Conservation (phyloP, 352 stramenopile genomes). For the Phytophthora pini region DNA sequence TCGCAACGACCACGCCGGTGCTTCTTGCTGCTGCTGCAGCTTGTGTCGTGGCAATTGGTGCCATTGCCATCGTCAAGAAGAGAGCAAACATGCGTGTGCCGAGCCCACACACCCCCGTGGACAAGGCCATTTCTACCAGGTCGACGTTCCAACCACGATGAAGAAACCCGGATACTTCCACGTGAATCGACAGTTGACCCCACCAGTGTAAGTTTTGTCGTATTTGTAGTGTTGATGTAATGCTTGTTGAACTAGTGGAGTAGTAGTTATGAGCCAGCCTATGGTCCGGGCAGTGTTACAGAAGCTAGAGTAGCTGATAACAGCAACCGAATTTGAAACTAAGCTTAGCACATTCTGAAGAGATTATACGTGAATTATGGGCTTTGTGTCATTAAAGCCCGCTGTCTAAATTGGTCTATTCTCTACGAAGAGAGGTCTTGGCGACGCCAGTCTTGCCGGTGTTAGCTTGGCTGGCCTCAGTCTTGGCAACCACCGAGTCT, state of each 20-base stretch:
- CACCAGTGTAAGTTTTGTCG: slow-evolving; percentile 6
- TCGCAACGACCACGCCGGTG: slow-evolving; percentile 1
- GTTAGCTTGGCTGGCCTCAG: background rate
- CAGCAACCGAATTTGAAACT: too few relatives aligned
- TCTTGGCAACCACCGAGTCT: background rate
- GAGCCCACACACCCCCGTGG: slow-evolving; percentile 21
- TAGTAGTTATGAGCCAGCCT: slow-evolving; percentile 2
- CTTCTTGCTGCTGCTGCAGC: slow-evolving; percentile 15
- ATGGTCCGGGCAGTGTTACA: background rate
- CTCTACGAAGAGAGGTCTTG: slow-evolving; percentile 3
- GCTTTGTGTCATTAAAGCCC: too few relatives aligned
- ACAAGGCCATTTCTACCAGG: slow-evolving; percentile 30
- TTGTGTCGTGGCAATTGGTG: slow-evolving; percentile 23
- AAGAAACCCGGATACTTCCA: slow-evolving; percentile 21
- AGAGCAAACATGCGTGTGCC: slow-evolving; percentile 1
- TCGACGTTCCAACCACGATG: slow-evolving; percentile 10
- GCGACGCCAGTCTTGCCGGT: background rate
- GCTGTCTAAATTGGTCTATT: slow-evolving; percentile 3
- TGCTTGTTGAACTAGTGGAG: background rate
- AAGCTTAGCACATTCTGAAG: too few relatives aligned
- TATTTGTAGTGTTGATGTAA: background rate
- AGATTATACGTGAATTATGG: too few relatives aligned
- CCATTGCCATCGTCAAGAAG: slow-evolving; percentile 15
- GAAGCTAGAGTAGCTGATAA: too few relatives aligned
- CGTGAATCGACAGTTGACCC: slow-evolving; percentile 20